Evolutionary conservation across 148 eudicot genomes (phyloP), one percentile per base, ranked within the genome.

Genomic region (Dysphania ambrosioides): DNA sequence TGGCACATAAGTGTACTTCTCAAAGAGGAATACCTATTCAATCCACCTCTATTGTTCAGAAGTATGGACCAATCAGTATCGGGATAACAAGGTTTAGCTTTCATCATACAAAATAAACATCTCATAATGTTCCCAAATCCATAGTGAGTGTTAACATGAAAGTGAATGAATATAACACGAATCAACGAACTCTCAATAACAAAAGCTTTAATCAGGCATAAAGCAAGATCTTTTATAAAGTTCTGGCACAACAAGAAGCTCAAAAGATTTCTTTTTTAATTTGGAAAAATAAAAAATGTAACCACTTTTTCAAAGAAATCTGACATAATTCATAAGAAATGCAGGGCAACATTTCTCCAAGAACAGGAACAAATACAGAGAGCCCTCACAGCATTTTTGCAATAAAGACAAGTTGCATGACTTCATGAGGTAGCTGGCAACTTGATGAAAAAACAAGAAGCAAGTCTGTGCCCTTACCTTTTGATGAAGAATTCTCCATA

Each of bases 401-500:
- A 71, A 58, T 23, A 24, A 44, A 8, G 53, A 16, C 34, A 71
- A 30, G 42, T 70, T 59, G n/a, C 35, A 57, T 49, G 61, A 67
- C 24, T 59, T 29, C 35, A 57, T 49, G 61, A 67, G 31, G 68
- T 19, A 51, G 23, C 18, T 32, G 36, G 49, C 68, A 19, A 72
- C 3, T 55, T 11, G 16, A 26, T 35, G 40, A 41, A 47, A 3
- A 41, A n/a, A 38, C n/a, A n/a, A n/a, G n/a, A 79, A 31, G 58
- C 21, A 42, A 12, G 47, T 57, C 40, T 27, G 3, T 32, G 62
- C 55, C 61, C 59, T 68, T 83, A 95, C 98, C 96, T 92, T 84
- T 80, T 82, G 53, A 95, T 85, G 66, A 92, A 95, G 74, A 95
- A 92, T 80, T 95, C 98, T 73, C 85, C 90, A 85, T 92, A 85